Percentiles rank a stretch among this genome's conserved stretches.
Evolutionary conservation across 2,329 filamentous ascomycete genomes (phyloP).

Genomic region (Paracamarosporium sp.): DNA sequence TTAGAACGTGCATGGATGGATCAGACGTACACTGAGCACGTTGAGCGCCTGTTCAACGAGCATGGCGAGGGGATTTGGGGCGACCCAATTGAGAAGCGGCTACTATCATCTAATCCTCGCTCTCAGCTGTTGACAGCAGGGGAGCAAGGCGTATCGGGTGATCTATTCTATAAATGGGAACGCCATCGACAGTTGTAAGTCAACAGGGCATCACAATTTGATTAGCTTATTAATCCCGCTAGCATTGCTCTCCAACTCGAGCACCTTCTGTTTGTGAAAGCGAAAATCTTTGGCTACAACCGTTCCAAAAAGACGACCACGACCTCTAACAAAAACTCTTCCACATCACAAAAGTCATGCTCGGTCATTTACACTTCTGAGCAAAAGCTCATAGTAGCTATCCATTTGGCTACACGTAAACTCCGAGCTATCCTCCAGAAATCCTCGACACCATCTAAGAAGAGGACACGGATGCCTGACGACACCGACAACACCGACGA

Average conservation of each 20-base stretch:
- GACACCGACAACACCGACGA: background rate
- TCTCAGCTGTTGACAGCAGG: constrained; percentile 1
- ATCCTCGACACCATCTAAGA: background rate
- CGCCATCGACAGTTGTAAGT: constrained; percentile 4
- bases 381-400: background rate
- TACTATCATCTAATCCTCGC: background rate
- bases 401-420: background rate
- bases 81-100: constrained; percentile 5
- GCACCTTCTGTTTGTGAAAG: constrained; percentile 14
- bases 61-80: constrained; percentile 9
- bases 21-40: background rate
- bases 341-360: background rate
- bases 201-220: background rate
- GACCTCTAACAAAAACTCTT: too few relatives aligned
- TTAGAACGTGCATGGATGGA: constrained; percentile 1
- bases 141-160: background rate
- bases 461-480: background rate
- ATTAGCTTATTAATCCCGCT: background rate
- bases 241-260: constrained; percentile 15
- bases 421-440: background rate
- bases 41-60: background rate
- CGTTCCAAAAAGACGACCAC: background rate
- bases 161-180: constrained; percentile 6
- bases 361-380: background rate
- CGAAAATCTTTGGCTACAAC: constrained; percentile 1